Evolutionary conservation across 2,329 filamentous ascomycete species (phyloP).

Genomic region (Aquanectria penicillioides): DNA sequence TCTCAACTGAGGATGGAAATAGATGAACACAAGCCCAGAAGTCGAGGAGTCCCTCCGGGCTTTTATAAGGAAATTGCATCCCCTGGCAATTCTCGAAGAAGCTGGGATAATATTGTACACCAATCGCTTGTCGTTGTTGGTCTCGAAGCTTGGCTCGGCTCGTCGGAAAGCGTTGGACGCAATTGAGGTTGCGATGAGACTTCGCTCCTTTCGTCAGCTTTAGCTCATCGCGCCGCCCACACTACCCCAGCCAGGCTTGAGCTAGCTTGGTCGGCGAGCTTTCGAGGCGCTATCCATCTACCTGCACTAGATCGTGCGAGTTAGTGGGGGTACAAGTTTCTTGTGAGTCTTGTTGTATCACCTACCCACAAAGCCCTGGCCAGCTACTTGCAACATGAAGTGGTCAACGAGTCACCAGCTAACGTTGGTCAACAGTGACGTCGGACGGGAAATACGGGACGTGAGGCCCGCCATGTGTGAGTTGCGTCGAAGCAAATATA

Average conservation of each 20-base stretch:
- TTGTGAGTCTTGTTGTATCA: neutral
- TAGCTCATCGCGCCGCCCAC: constrained; percentile 33
- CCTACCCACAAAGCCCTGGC: neutral
- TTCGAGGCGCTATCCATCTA: neutral
- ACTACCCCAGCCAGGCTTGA: constrained; percentile 14
- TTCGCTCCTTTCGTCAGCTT: constrained; percentile 33
- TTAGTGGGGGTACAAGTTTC: constrained; percentile 10
- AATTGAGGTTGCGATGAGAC: neutral
- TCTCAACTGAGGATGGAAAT: constrained; percentile 20
- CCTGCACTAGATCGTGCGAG: neutral
- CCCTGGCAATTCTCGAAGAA: neutral
- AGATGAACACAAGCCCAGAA: neutral
- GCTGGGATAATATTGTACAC: neutral
- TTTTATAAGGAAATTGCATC: constrained; percentile 10
- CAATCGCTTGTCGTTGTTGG: neutral
- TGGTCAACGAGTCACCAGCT: neutral
- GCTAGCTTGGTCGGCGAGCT: neutral
- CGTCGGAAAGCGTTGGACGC: constrained; percentile 11
- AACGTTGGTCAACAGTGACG: neutral
- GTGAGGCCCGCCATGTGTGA: constrained; percentile 12
- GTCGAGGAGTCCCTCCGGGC: neutral
- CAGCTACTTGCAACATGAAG: neutral
- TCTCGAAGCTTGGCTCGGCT: constrained; percentile 8
- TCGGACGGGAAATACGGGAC: neutral
- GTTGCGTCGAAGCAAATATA: constrained; percentile 5